Conservation (phyloP, 192 early-diverging fungal species). For the Coemansia aciculifera region DNA sequence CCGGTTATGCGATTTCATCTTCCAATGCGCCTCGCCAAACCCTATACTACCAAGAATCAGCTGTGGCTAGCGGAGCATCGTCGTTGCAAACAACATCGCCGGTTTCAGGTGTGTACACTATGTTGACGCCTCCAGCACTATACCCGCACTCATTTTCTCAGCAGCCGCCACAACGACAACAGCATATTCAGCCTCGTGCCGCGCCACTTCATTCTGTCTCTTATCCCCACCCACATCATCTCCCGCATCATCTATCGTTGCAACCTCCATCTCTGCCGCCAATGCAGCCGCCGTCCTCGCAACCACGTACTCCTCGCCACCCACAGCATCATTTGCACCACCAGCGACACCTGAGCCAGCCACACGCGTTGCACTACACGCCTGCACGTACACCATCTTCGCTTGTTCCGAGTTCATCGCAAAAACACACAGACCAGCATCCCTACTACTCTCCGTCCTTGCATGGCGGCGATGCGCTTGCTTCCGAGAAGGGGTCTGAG, state of each 20-base stretch:
- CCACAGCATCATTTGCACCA: conserved; percentile 30
- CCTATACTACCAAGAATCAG: conserved; percentile 17
- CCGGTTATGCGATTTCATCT: conserved; percentile 9
- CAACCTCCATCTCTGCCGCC: conserved; percentile 16
- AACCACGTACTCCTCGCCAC: conserved; percentile 13
- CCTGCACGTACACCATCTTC: conserved; percentile 5
- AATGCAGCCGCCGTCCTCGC: conserved; percentile 14
- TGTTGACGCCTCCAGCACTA: conserved; percentile 48
- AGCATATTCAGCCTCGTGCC: conserved; percentile 1
- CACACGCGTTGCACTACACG: conserved; percentile 17
- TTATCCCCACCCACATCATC: conserved; percentile 19
- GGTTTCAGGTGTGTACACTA: conserved; percentile 19
- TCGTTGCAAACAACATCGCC: conserved; percentile 26
- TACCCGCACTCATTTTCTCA: conserved; percentile 41
- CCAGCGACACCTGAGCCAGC: conserved; percentile 46
- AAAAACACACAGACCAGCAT: conserved; percentile 6
- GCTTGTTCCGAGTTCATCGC: neutral
- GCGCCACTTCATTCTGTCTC: conserved; percentile 15
- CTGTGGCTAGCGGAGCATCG: conserved; percentile 4
- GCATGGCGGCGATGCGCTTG: conserved; percentile 1
- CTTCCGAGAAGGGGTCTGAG: conserved; percentile 15
- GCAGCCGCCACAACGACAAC: conserved; percentile 11
- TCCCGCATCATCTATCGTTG: conserved; percentile 11
- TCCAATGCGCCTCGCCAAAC: conserved; percentile 25
- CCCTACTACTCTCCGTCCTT: neutral